Base-by-base conservation (phyloP, 495 filamentous ascomycete species). In the Amniculicola lignicola region DNA sequence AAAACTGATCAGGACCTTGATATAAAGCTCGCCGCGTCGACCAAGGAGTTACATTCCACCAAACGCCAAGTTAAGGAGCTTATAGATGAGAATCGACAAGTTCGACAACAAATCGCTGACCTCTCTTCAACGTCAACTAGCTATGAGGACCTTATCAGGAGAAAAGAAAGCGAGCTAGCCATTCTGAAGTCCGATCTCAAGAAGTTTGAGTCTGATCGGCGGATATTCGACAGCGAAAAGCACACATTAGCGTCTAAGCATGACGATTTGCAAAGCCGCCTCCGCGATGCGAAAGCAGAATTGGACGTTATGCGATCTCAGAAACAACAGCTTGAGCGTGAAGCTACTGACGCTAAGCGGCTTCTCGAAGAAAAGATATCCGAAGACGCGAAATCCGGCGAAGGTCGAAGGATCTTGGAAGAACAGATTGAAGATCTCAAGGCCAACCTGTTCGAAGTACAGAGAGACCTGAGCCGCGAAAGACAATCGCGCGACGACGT, bases 401-500 rank as follows among this genome's bases (percentile, higher is more conserved):
- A 95, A 59, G 89, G 89, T 59, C 82, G 91, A 2, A 88, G 86
- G 60, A 79, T 97, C 52, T 78, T 97, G 4, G 90, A 96, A 67
- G 77, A 85, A 12, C 93, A 98, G 63, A 85, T 94, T 47, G 78
- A 86, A 29, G 90, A 95, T 55, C 76, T 97, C 12, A 96, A 96
- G 65, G 73, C 78, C 10, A 83, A 96, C 63, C 76, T 97, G 2
- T 90, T 88, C 70, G 79, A 89, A 61, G 81, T 87, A 3, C 90
- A 97, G 66, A 82, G 85, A 57, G 93, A 96, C 46, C 79, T 97
- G 10, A 95, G 90, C 67, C 80, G 89, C 5, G 93, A 96, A 67
- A 82, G 89, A 12, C 93, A 98, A 70, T 96, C 91, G n/a, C 80
- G 94, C 57, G 90, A 96, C 56, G 94, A 98, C 69, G 90, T 96